phyloP scores from a whole-genome alignment of 371 early-diverging fungal species.

The Apophysomyces ossiformis region DNA sequence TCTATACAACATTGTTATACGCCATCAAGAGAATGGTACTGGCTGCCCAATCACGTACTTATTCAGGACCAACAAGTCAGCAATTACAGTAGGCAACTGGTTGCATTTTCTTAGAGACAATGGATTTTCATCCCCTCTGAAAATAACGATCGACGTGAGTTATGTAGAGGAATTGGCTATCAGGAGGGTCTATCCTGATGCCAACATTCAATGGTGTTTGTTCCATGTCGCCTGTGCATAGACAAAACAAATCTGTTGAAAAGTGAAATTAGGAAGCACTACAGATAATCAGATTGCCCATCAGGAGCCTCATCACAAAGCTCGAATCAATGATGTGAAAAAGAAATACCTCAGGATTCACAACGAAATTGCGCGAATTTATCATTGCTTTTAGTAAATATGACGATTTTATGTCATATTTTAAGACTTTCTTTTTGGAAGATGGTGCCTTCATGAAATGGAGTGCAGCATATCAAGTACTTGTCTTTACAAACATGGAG shows the following conservation, averaged over 20 bases:
- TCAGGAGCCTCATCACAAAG: neutral
- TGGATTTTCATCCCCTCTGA: neutral
- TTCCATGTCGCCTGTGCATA: conserved; percentile 12
- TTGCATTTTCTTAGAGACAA: neutral
- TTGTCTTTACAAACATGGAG: neutral
- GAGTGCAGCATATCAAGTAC: neutral
- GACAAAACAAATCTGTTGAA: neutral
- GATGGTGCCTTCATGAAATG: neutral
- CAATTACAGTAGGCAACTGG: neutral
- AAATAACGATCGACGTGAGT: conserved; percentile 11
- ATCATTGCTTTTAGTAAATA: neutral
- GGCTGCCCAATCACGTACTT: conserved; percentile 13
- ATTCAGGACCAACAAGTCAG: conserved; percentile 6
- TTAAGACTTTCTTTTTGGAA: neutral
- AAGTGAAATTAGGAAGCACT: neutral
- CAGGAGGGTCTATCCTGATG: neutral
- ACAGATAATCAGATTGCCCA: neutral
- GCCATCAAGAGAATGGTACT: neutral
- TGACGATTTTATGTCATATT: neutral
- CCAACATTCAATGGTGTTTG: conserved; percentile 4
- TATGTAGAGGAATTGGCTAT: neutral
- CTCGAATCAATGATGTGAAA: neutral
- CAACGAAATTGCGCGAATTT: neutral
- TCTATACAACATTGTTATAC: conserved; percentile 6
- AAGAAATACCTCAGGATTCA: neutral